Conservation (phyloP, 1,139 yeast genomes). For the Pichia sp. region DNA sequence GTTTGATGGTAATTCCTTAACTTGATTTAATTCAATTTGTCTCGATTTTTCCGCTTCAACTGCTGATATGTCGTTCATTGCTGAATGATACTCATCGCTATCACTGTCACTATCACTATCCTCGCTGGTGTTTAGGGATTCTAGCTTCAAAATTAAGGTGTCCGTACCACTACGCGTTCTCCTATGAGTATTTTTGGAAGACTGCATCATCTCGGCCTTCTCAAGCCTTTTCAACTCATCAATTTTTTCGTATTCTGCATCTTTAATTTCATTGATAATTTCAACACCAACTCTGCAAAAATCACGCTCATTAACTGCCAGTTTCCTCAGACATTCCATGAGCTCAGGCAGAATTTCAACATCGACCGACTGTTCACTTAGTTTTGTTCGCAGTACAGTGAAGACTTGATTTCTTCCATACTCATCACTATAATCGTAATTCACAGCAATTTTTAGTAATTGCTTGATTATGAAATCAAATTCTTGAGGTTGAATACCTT, state of each 20-base stretch:
- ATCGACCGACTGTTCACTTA: slow-evolving; percentile 31
- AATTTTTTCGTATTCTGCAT: slow-evolving; percentile 41
- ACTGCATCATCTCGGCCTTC: slow-evolving; percentile 17
- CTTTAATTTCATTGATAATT: slow-evolving; percentile 77
- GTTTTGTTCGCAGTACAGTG: slow-evolving; percentile 56
- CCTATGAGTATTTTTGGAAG: slow-evolving; percentile 8
- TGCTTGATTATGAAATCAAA: slow-evolving; percentile 73
- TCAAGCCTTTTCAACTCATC: slow-evolving; percentile 21
- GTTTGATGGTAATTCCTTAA: slow-evolving; percentile 37
- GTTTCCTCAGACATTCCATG: slow-evolving; percentile 56
- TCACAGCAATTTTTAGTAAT: slow-evolving; percentile 55
- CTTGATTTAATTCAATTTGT: slow-evolving; percentile 24
- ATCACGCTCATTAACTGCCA: slow-evolving; percentile 76
- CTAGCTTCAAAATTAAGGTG: slow-evolving; percentile 15
- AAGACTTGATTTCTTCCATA: slow-evolving; percentile 81
- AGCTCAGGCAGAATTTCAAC: slow-evolving; percentile 41
- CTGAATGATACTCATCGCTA: slow-evolving; percentile 42
- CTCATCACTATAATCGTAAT: slow-evolving; percentile 85
- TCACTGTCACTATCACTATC: slow-evolving; percentile 12
- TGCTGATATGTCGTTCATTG: slow-evolving; percentile 28
- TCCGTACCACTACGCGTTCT: neutral
- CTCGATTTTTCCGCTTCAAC: slow-evolving; percentile 23
- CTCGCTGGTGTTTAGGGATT: slow-evolving; percentile 18
- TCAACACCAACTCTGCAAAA: slow-evolving; percentile 82
- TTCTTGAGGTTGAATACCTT: slow-evolving; percentile 38